These are phyloP conservation scores for Volvox carteri DNA, from an alignment of 163 green algal species.

Conservation along the genomic window DNA sequence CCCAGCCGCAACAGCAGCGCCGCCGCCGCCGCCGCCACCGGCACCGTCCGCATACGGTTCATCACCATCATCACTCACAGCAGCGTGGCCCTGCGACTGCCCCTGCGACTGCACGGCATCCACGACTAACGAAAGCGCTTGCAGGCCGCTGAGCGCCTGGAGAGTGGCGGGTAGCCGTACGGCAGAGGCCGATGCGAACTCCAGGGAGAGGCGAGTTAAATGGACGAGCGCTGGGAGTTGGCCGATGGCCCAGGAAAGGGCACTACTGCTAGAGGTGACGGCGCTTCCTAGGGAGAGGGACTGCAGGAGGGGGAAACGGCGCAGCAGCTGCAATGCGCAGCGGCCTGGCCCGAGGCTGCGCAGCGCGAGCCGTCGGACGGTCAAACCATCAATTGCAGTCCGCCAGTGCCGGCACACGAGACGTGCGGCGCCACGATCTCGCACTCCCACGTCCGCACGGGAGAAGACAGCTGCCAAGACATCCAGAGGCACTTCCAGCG, in stretches of 20 bases:
- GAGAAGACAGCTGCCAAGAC: background rate
- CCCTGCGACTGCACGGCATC: background rate
- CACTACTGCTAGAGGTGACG: background rate
- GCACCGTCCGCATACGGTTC: background rate
- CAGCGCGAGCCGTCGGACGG: background rate
- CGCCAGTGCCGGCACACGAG: slow-evolving; percentile 34
- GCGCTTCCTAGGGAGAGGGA: background rate
- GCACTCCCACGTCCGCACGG: background rate
- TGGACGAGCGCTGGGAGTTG: background rate
- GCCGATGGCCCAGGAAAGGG: background rate
- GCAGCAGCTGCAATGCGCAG: background rate
- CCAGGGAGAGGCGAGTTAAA: background rate
- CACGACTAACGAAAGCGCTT: background rate
- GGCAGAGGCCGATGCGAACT: background rate
- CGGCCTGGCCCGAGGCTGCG: slow-evolving; percentile 1
- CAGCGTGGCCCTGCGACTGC: background rate
- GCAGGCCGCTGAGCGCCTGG: slow-evolving; percentile 14
- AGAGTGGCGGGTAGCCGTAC: slow-evolving; percentile 1
- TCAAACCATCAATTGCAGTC: background rate
- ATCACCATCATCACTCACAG: background rate
- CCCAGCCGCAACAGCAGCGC: background rate
- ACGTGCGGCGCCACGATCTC: background rate
- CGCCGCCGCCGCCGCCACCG: background rate
- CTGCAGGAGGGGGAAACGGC: slow-evolving; percentile 11
- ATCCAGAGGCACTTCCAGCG: slow-evolving; percentile 20